Base-by-base conservation (phyloP, 2,329 filamentous ascomycete genomes). In the Aspergillus jensenii region DNA sequence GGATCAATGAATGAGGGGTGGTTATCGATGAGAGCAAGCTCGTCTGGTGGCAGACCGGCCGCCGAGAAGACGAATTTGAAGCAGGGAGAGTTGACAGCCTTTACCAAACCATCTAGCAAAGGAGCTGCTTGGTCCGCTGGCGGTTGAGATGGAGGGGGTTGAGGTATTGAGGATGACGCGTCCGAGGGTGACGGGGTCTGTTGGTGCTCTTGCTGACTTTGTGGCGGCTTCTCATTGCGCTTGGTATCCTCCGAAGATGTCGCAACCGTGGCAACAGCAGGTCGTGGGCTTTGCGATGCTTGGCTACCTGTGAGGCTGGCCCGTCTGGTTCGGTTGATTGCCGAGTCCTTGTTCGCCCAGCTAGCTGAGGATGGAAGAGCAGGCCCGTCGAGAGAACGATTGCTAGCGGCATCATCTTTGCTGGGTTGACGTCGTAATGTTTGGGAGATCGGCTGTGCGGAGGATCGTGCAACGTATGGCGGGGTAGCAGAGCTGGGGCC, bases 311-410 rank as follows among this genome's bases (percentile, higher is more conserved):
- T 89, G 65, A 92, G 86, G 68, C 92, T 96, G n/a, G 76, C 66
- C 33, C 78, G 59, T 85, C 90, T 65, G 84, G 85, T 68, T 87
- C 87, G 75, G 84, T 91, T 58, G 82, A 84, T 74, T 80, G 85
- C 70, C 56, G 87, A 80, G 69, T 88, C 84, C 71, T 78, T 87
- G 62, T 84, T 87, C 19, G 93, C 95, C 95, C 95, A 99, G 70
- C 89, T 97, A 4, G 93, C 95, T 3, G 93, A 92, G 1, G 93
- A 91, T 2, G 95, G 96, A 43, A 99, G 80, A n/a, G 92, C 95
- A 40, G 95, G 92, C 3, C 88, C 88, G 68, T 97, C 93, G n/a
- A 84, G 86, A 19, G 77, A 76, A 8, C 81, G 77, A 63, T 77
- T 78, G 52, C 67, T 69, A 0, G 88, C 87, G 9, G 84, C 87